Conservation (phyloP, 305 asterid genomes). For the Salvia sclarea region DNA sequence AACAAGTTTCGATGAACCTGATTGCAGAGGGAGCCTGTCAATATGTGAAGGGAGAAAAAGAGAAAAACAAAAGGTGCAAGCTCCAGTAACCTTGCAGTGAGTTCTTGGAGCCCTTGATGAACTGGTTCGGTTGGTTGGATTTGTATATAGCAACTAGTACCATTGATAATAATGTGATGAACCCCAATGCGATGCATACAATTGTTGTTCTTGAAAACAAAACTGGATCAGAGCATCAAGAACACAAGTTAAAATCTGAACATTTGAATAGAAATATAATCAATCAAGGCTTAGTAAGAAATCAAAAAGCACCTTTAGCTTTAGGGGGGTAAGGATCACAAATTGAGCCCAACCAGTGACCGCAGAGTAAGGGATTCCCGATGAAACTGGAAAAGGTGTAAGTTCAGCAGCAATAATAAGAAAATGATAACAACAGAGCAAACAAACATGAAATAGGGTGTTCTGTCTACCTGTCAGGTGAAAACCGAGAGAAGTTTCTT, state of each 20-base stretch:
- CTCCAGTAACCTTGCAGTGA: conserved; percentile 46
- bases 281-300: not conserved
- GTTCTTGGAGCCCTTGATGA: conserved; percentile 55
- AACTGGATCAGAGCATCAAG: conserved; percentile 42
- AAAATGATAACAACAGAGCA: not conserved
- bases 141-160: conserved; percentile 72
- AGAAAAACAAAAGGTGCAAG: not conserved
- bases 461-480: conserved; percentile 69
- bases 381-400: conserved; percentile 54
- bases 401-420: conserved; percentile 11
- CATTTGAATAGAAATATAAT: not conserved
- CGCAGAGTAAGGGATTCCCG: conserved; percentile 80
- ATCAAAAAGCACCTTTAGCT: conserved; percentile 52
- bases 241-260: not conserved
- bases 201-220: conserved; percentile 68
- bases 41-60: not conserved
- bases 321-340: conserved; percentile 67
- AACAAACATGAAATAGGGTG: not conserved
- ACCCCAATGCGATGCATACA: conserved; percentile 68
- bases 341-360: conserved; percentile 91
- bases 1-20: conserved; percentile 79
- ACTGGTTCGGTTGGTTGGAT: conserved; percentile 55
- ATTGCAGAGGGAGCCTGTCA: not conserved
- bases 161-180: conserved; percentile 66
- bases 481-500: conserved; percentile 78